Base-by-base conservation (phyloP, 2,329 filamentous ascomycete species). In the Aureobasidium vineae region DNA sequence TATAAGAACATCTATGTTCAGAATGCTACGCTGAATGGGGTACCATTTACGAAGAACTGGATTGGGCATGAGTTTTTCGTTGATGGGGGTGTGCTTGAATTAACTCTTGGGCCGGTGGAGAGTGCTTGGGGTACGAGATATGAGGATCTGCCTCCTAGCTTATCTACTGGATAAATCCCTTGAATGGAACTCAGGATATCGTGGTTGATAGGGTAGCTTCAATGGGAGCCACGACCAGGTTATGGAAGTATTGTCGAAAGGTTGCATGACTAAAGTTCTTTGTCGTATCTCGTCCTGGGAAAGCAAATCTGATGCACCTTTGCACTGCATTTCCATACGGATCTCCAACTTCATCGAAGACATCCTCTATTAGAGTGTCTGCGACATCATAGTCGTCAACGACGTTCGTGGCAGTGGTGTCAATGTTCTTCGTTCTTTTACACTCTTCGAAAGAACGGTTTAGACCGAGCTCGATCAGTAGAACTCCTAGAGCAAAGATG, bases 1-100 rank as follows among this genome's bases (percentile, higher is more conserved):
- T 79, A 81, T 65, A 70, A 77, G 68, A 77, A 75, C 36, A 77
- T 81, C 3, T 81, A 79, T 63, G 77, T 82, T 5, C 79, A 82
- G 69, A 78, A 71, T 23, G 79, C 77, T 11, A 81, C 70, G 60
- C 66, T 81, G 50, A 74, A 82, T 70, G 80, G 79, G 0, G 64
- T 76, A 69, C 67, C 72, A 8, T 82, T 80, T 59, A 78, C 73
- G 1, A 79, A 74, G 72, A 81, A 78, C 65, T 82, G 79, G 79
- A 77, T 82, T 60, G 73, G 73, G 5, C 80, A 82, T 71, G 72
- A 74, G 53, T 81, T 82, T 69, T 81, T 81, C 67, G 72, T 77
- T 41, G 66, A 79, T n/a, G 79, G 80, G 0, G 75, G 78, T 61
- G 75, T 76, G 50, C 67, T 82, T 66, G 80, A 80, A 57, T 71